These are phyloP conservation scores for Aspergillus felis DNA, from an alignment of 2,329 filamentous ascomycete species.

Conservation along the genomic window DNA sequence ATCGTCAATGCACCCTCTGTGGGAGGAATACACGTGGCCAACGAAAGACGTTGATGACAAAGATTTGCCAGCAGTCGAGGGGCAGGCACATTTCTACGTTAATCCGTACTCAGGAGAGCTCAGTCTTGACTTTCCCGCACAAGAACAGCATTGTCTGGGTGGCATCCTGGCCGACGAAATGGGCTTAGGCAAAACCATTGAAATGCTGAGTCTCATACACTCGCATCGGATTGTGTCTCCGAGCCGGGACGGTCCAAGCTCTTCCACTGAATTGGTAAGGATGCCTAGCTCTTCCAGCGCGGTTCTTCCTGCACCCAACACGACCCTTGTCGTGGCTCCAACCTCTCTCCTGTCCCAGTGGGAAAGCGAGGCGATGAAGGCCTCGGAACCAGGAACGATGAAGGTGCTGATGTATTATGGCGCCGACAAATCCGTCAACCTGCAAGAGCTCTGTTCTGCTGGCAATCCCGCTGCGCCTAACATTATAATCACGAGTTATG, in stretches of 20 bases:
- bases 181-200: conserved; percentile 96
- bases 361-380: conserved; percentile 91
- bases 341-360: conserved; percentile 97
- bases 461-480: conserved; percentile 78
- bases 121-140: conserved; percentile 83
- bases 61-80: conserved; percentile 61
- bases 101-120: conserved; percentile 96
- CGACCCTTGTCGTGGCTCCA: conserved; percentile 90
- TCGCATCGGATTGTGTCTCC: conserved; percentile 63
- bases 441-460: conserved; percentile 73
- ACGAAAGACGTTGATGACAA: conserved; percentile 81
- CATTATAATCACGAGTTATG: conserved; percentile 92
- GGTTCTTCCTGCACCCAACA: conserved; percentile 71
- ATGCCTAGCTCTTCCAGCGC: conserved; percentile 55
- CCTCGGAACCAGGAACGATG: conserved; percentile 77
- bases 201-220: conserved; percentile 94
- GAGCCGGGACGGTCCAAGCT: conserved; percentile 31
- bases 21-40: conserved; percentile 95
- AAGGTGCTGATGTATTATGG: conserved; percentile 91
- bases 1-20: conserved; percentile 89
- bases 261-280: conserved; percentile 60
- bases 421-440: conserved; percentile 71
- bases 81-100: conserved; percentile 77
- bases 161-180: conserved; percentile 94
- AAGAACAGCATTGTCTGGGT: conserved; percentile 91